Percentiles rank a stretch among this genome's conserved stretches.
Conservation (phyloP, 177 flowering plant species). For the Viscum album region DNA sequence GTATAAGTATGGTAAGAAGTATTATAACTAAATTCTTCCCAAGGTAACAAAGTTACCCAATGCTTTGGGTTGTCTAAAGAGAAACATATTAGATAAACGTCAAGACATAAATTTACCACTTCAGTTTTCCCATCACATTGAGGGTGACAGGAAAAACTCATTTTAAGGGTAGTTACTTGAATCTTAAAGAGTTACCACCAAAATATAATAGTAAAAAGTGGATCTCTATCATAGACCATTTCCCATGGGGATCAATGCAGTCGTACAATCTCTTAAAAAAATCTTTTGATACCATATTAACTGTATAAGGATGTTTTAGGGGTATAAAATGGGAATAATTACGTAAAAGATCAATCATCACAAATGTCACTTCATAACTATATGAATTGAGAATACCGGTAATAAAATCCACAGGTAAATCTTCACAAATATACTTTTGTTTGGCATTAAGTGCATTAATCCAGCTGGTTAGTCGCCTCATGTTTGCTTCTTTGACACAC, state of each 20-base stretch:
- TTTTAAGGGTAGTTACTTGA: background rate
- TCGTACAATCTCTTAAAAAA: background rate
- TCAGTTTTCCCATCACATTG: constrained; percentile 1
- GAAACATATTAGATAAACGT: background rate
- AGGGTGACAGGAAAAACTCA: background rate
- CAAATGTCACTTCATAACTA: background rate
- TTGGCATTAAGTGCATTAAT: background rate
- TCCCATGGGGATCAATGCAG: background rate
- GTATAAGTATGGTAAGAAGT: background rate
- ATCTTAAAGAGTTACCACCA: background rate
- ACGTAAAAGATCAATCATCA: background rate
- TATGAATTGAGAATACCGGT: background rate
- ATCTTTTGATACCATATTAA: background rate
- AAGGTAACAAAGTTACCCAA: background rate
- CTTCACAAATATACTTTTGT: background rate
- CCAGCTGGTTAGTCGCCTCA: background rate
- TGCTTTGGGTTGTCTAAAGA: background rate
- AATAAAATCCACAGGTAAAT: constrained; percentile 2
- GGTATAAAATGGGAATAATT: constrained; percentile 3
- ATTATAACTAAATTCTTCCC: constrained; percentile 5
- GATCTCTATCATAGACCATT: background rate
- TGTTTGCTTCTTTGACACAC: background rate
- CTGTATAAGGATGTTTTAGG: background rate
- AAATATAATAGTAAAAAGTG: background rate
- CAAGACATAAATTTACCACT: background rate